These are phyloP conservation scores for Elsinoe fawcettii DNA, from an alignment of 2,329 filamentous ascomycete genomes.

Conservation along the genomic window DNA sequence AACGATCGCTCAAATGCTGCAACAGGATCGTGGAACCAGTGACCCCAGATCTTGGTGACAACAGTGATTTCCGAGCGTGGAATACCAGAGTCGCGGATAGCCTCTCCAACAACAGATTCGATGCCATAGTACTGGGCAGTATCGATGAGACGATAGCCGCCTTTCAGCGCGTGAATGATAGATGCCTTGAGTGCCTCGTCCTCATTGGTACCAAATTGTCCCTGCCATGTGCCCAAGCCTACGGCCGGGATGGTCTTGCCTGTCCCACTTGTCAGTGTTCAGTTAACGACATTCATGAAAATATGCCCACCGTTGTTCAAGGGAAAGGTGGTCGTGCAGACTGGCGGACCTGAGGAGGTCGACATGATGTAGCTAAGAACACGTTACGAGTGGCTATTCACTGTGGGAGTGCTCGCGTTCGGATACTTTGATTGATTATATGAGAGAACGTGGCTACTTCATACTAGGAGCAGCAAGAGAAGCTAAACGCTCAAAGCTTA, in stretches of 20 bases:
- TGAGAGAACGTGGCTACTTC: neutral
- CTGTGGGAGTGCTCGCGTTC: no score
- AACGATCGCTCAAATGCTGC: conserved; percentile 5
- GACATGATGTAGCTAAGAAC: neutral
- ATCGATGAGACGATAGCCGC: conserved; percentile 10
- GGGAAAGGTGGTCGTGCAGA: neutral
- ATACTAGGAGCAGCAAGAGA: neutral
- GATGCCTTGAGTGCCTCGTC: neutral
- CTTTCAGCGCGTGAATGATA: neutral
- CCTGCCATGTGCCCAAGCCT: conserved; percentile 9
- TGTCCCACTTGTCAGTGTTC: neutral
- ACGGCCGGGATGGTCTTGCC: conserved; percentile 15
- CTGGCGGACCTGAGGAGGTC: neutral
- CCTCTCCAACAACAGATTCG: conserved; percentile 8
- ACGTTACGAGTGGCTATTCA: neutral
- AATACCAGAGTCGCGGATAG: neutral
- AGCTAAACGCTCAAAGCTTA: conserved; percentile 19
- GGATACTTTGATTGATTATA: neutral
- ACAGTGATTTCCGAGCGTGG: conserved; percentile 4
- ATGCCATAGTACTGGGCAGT: conserved; percentile 13
- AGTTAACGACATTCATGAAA: neutral
- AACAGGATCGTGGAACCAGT: neutral
- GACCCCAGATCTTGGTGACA: conserved; percentile 12
- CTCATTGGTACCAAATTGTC: conserved; percentile 5
- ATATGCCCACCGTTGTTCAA: neutral